Conservation (phyloP, 2,329 filamentous ascomycete genomes). For the Neopestalotiopsis sp. region DNA sequence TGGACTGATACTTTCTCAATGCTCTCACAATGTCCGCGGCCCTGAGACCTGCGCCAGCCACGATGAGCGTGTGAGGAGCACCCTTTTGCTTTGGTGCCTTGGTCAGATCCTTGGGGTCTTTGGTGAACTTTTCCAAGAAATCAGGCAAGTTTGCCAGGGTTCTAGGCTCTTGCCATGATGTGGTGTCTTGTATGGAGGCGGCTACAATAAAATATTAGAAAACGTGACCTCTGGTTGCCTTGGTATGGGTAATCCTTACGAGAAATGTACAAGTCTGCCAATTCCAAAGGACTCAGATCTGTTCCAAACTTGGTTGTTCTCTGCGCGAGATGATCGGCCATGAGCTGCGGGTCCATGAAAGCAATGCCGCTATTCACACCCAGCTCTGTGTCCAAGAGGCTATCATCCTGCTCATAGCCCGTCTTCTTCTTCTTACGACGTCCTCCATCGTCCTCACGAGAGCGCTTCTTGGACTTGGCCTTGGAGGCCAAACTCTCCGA, state of each 20-base stretch:
- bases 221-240: neutral
- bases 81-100: constrained; percentile 72
- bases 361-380: constrained; percentile 82
- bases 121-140: constrained; percentile 75
- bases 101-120: constrained; percentile 63
- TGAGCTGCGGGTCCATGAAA: constrained; percentile 80
- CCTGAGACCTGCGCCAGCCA: constrained; percentile 83
- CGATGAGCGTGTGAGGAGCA: constrained; percentile 83
- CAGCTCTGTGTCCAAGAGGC: constrained; percentile 68
- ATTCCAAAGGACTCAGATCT: constrained; percentile 82
- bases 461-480: constrained; percentile 58
- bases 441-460: constrained; percentile 54
- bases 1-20: constrained; percentile 79
- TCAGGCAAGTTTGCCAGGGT: constrained; percentile 75
- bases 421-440: constrained; percentile 57
- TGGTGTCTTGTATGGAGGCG: constrained; percentile 79
- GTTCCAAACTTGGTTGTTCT: constrained; percentile 78
- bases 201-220: constrained; percentile 51
- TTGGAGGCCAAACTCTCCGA: constrained; percentile 30
- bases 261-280: constrained; percentile 81
- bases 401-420: constrained; percentile 59
- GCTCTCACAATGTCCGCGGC: constrained; percentile 83
- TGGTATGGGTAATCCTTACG: constrained; percentile 53
- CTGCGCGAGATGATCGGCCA: constrained; percentile 86
- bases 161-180: constrained; percentile 71